Base-by-base conservation (phyloP, 2,329 filamentous ascomycete genomes). In the Fusarium dimerum region DNA sequence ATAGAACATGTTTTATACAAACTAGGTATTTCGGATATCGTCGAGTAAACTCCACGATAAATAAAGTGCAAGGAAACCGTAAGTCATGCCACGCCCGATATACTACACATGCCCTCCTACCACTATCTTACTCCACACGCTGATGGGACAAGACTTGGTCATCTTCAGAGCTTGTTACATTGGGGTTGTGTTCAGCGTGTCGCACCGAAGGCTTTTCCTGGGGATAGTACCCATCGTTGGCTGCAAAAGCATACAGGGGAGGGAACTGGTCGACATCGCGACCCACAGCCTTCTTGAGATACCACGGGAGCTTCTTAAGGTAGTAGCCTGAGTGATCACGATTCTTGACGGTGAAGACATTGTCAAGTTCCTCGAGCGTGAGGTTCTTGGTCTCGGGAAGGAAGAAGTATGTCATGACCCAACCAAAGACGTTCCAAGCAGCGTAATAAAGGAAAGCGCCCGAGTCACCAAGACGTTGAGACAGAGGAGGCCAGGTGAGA, bases 381-480 rank as follows among this genome's bases (percentile, higher is more conserved):
- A 70, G 39, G 7, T 62, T 63, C 62, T 72, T 72, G 0, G 70
- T 72, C 51, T 72, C 70, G 2, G 70, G 70, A 0, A 72, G 60
- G 5, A 71, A 40, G 54, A 71, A 71, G 44, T 69, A 71, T 12
- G 63, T 60, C 7, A 71, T 65, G 5, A 69, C n/a, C 58, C 64
- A 71, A 0, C 68, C 68, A 9, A 71, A 58, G 1, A 71, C 5
- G 36, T 70, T 71, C 69, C 69, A 76, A 2, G 63, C 68, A 0
- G 72, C 73, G 26, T 73, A 74, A 49, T 71, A 75, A 43, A 71
- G 64, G 41, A 76, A 73, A 3, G 70, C 73, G 2, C 73, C 73
- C 0, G 67, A 71, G 3, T 58, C 60, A 5, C 65, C 65, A 6
- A 73, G 62, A 0, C 50, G 50, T 0, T 40, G 7, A 0, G 45